Evolutionary conservation across 2,329 filamentous ascomycete species (phyloP), one percentile per base, ranked within the genome.

Genomic region (Fusarium sp.): DNA sequence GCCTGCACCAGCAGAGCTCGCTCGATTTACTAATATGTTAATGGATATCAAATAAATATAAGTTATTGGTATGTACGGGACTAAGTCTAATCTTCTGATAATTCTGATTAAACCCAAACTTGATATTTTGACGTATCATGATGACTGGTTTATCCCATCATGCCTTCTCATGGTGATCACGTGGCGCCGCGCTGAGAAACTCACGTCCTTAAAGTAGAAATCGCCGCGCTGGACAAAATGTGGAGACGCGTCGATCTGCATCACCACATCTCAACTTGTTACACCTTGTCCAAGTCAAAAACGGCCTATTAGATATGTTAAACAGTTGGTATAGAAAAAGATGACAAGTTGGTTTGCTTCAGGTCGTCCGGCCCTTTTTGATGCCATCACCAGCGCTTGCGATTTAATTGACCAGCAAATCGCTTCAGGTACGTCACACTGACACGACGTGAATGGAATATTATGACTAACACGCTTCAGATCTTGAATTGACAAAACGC

Each of bases 401-500:
- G 76, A 81, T 60, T 72, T 78, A 25, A 79, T 85, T 49, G 81
- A 82, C 44, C 74, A 73, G n/a, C 77, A 80, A 44, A 70, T 82
- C 23, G 65, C 70, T 37, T 74, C 74, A 48, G 81, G 82, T 83
- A 75, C 51, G 69, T 57, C 50, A 58, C 60, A 60, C 48, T 49
- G 44, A 51, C 48, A 45, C 14, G 28, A 30, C 21, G 23, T 43
- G 23, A 26, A 42, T 34, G 37, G 50, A 45, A 42, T 46, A 9
- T 52, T 46, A 13, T 52, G 25, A 46, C 62, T 75, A 62, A 75
- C 65, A 62, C 50, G 42, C 14, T 42, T 9, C 23, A 71, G 64
- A 74, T 53, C 70, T 86, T 26, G 79, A 84, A 56, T 70, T 79
- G 18, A 82, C 85, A 62, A 85, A 84, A 52, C 70, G 68, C n/a